Evolutionary conservation across 257 asterid species (phyloP), one percentile per base, ranked within the genome.

Genomic region (Knoxia roxburghii): DNA sequence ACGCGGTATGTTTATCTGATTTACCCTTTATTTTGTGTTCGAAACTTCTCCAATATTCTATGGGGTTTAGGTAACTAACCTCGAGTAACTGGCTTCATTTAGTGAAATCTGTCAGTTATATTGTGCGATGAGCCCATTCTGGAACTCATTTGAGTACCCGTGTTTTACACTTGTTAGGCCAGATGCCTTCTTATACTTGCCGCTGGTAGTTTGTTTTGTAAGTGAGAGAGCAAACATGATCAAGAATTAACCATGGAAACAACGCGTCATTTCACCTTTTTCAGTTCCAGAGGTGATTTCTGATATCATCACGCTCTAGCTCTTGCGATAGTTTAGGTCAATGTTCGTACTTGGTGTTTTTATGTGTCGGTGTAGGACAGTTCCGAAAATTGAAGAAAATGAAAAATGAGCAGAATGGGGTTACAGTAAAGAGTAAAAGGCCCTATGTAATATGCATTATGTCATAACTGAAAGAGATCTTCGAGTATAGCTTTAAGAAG

Each of bases 1-100:
- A 88, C 69, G 99, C 97, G 80, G 99, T 94, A 84, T 67, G 73
- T 24, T 45, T 74, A 48, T 18, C 65, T 49, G 23, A 60, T 29
- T 2, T 9, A 12, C 33, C 30, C 2, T 40, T 27, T 43, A 13
- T 29, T 69, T 35, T 68, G 17, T 11, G 30, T 27, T 5, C 5
- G 5, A 29, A 17, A 14, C 7, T 65, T 49, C 3, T 46, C 20
- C 49, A 6, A 30, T 45, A 46, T 39, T 20, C 11, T 67, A 24
- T n/a, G 53, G 8, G 20, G 26, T 0, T 15, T 57, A 18, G 14
- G 15, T 33, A 7, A n/a, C 37, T 5, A 2, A n/a, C 20, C 12
- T 35, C 9, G 4, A 7, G 21, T 20, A 4, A 8, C 9, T 11
- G 10, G 6, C 6, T 29, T 32, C 20, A 11, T n/a, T 30, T 53